phyloP scores from a whole-genome alignment of 495 filamentous ascomycete species.

The Aspergillus avenaceus region DNA sequence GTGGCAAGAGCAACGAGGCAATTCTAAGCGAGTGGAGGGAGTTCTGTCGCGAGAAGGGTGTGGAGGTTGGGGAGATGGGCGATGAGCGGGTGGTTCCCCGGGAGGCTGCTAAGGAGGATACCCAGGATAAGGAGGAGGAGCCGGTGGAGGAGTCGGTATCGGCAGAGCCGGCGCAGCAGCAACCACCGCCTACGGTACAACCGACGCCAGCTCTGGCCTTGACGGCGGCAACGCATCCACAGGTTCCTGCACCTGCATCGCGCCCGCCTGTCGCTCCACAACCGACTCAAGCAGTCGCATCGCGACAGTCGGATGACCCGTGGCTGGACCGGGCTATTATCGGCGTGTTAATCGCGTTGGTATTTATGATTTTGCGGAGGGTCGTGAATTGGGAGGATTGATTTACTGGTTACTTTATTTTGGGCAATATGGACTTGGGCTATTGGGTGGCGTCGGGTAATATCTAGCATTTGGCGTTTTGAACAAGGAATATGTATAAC shows the following conservation, averaged over 20 bases:
- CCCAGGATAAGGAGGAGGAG: slow-evolving; percentile 2
- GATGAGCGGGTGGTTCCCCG: slow-evolving; percentile 38
- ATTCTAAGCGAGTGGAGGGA: slow-evolving; percentile 65
- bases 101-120: slow-evolving; percentile 31
- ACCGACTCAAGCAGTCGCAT: slow-evolving; percentile 1
- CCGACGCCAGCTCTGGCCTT: slow-evolving; percentile 6
- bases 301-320: slow-evolving; percentile 27
- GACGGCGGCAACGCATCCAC: slow-evolving; percentile 5
- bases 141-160: neutral
- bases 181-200: neutral
- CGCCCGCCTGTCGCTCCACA: neutral
- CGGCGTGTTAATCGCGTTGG: slow-evolving; percentile 44
- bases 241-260: slow-evolving; percentile 2
- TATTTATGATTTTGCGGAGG: slow-evolving; percentile 42
- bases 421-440: neutral
- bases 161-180: neutral
- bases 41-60: slow-evolving; percentile 48
- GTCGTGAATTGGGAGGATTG: slow-evolving; percentile 27
- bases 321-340: slow-evolving; percentile 58
- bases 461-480: neutral
- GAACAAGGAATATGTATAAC: too few species aligned
- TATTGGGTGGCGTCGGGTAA: neutral
- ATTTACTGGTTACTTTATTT: neutral
- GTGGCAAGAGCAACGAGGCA: slow-evolving; percentile 64
- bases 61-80: slow-evolving; percentile 35